Evolutionary conservation across 768 basidiomycete species (phyloP), one percentile per base, ranked within the genome.

Genomic region (Kwoniella sp.): DNA sequence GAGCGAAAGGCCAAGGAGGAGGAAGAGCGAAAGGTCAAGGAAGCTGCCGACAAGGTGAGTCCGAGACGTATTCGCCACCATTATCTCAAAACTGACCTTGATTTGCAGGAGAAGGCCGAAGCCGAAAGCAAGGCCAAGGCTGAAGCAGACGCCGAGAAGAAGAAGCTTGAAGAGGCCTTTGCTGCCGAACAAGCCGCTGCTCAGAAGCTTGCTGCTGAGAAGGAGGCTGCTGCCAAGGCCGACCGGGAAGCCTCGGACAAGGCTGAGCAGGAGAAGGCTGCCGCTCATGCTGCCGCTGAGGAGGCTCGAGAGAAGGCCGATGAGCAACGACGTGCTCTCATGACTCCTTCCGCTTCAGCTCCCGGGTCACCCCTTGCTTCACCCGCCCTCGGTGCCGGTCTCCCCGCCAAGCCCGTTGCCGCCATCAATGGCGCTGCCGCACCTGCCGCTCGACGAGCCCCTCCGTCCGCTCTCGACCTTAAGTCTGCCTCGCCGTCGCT

Each of bases 41-140:
- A 81, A 4, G 87, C 85, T 25, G 87, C 85, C 37, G 73, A 79
- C 2, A 78, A 80, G 33, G 80, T 91, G n/a, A 86, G 87, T 51
- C 22, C 19, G 2, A 24, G 54, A n/a, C 54, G 10, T 33, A 37
- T 19, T 44, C 17, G 24, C 9, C 17, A 17, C 24, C 48, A 17
- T 6, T 9, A 9, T 5, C 5, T 49, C 48, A 22, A 26, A 21
- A 10, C 47, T 88, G 87, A 54, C 87, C 22, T 88, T 0, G 82
- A 6, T 19, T 50, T 54, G 59, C 55, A 47, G 22, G 50, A 72
- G 26, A 60, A 65, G 51, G 68, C 68, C 47, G 51, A 65, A 33
- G 65, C 58, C 46, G 63, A 64, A 22, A 68, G 72, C 29, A 70
- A 75, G 25, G 63, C 62, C 24, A 60, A 73, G 48, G 68, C 61